Base-by-base conservation (phyloP, 495 filamentous ascomycete genomes). In the Trichoderma asperelloides region DNA sequence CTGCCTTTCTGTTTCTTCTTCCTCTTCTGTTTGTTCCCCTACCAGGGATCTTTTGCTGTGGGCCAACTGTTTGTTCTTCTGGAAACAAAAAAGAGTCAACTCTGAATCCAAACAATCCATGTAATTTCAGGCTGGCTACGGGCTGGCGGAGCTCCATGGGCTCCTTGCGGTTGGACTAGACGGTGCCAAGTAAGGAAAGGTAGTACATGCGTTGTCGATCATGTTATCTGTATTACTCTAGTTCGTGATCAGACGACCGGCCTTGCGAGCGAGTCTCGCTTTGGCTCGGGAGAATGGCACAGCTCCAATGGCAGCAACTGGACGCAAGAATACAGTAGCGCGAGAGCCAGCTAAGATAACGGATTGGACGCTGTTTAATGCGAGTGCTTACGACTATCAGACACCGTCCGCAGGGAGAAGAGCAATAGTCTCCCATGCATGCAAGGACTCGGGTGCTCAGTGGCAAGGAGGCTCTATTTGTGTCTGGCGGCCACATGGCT, bases 401-500 rank as follows among this genome's bases (percentile, higher is more conserved):
- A 21, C 23, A 57, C 49, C 21, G 13, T 27, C 55, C 11, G 55
- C 25, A 60, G 55, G 55, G 55, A 60, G 55, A 60, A 47, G 27
- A 15, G 55, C 55, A 60, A 30, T 30, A 60, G 55, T 30, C 33
- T 37, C n/a, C n/a, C 23, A 16, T 60, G 25, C 55, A 60, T 60
- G 55, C 55, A 60, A 60, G 55, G 27, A 15, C 28, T 60, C 55
- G 55, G 55, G 55, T 60, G 13, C 16, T 28, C 7, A 60, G 55
- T 60, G 55, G 55, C 55, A 21, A 60, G 27, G 33, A 16, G 25
- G 27, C 55, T 27, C 25, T 5, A n/a, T 3, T 28, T 30, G 55
- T 60, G 25, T 60, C 27, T 60, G 55, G 55, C 55, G 55, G 55
- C 55, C 55, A 60, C 27, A 30, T 60, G 55, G 55, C 55, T 30